Conservation (phyloP, 2,329 filamentous ascomycete species). For the Clarireedia hainanense region DNA sequence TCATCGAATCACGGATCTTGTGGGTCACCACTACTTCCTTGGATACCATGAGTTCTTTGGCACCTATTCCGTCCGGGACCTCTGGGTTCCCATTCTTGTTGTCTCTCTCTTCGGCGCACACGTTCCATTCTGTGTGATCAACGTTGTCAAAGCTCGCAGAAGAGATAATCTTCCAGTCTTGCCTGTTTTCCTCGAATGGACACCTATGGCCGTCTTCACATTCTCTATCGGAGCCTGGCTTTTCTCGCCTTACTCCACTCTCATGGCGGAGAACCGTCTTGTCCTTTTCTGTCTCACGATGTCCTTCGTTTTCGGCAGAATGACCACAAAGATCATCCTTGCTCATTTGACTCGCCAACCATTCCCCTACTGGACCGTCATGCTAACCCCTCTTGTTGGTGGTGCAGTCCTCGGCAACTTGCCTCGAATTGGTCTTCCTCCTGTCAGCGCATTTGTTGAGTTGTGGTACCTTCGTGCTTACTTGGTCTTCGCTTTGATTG, state of each 20-base stretch:
- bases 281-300: slow-evolving; percentile 88
- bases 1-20: slow-evolving; percentile 59
- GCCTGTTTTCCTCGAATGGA: slow-evolving; percentile 89
- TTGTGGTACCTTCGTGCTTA: slow-evolving; percentile 77
- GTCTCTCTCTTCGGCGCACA: slow-evolving; percentile 62
- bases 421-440: slow-evolving; percentile 63
- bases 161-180: slow-evolving; percentile 64
- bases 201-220: slow-evolving; percentile 78
- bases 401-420: slow-evolving; percentile 79
- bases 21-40: slow-evolving; percentile 51
- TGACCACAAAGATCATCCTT: slow-evolving; percentile 98
- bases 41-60: slow-evolving; percentile 54
- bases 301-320: slow-evolving; percentile 93
- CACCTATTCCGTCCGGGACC: slow-evolving; percentile 69
- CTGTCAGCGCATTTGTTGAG: slow-evolving; percentile 59
- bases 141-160: slow-evolving; percentile 72
- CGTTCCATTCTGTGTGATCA: slow-evolving; percentile 80
- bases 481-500: slow-evolving; percentile 72
- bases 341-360: slow-evolving; percentile 89
- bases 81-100: slow-evolving; percentile 73
- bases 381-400: slow-evolving; percentile 78
- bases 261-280: slow-evolving; percentile 78
- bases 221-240: slow-evolving; percentile 73
- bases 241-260: slow-evolving; percentile 76
- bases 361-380: slow-evolving; percentile 93